Evolutionary conservation across 1,284 basidiomycete species (phyloP), one percentile per base, ranked within the genome.

Genomic region (Trichosporon asahii): DNA sequence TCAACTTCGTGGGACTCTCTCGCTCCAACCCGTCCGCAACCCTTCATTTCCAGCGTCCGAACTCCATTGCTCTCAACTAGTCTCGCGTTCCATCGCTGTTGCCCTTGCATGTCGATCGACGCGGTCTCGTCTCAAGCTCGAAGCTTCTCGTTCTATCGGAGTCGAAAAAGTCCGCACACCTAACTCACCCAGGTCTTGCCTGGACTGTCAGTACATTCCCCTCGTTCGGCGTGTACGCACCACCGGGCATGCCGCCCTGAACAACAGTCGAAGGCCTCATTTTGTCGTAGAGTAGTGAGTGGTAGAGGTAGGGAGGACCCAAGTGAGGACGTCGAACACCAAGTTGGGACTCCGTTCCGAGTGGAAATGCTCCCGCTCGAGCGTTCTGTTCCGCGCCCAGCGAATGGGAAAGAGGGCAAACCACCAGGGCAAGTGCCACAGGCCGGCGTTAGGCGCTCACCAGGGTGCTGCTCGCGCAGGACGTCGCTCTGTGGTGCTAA

Each of bases 261-360:
- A 86, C 85, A 69, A 86, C 84, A 76, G 86, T 81, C 57, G 92
- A 89, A 66, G 90, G 88, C 83, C 88, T 88, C 93, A 91, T 91
- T 68, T 61, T 61, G 80, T 87, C 80, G 44, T n/a, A 31, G 57
- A 61, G 57, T 61, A 33, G 57, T 68, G 27, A 66, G 60, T 35
- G 64, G 33, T 61, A 23, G 27, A 67, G 60, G 65, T 60, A 31
- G 57, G 27, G 27, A 31, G 29, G 57, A 12, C 11, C 27, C n/a
- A 31, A 18, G 14, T n/a, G 27, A 33, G 27, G 29, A 31, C 57
- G 57, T 31, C 29, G 57, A 61, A 21, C 57, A 61, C 57, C 27
- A 31, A 61, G 29, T 31, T 61, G 57, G 57, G 57, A 12, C 27
- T 61, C 57, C 57, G 57, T 61, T 61, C 57, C 57, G 57, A 64